Percentiles rank a stretch among this genome's conserved stretches.
These are phyloP conservation scores for Candida taoyuanica DNA, from an alignment of 805 yeast genomes.

Conservation along the genomic window DNA sequence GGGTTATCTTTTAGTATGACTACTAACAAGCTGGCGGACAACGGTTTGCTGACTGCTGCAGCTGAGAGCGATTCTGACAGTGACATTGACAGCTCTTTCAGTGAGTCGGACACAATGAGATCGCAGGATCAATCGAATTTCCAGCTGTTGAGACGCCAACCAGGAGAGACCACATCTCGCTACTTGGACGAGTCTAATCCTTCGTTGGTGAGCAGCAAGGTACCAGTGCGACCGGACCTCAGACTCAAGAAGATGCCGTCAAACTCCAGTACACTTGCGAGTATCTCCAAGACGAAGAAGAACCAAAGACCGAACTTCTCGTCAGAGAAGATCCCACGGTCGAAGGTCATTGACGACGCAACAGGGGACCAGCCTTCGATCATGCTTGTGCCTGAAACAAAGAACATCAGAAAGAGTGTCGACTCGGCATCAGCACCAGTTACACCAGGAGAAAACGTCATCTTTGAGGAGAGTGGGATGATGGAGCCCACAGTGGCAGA, in stretches of 20 bases:
- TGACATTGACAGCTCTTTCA: constrained; percentile 26
- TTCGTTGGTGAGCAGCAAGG: neutral
- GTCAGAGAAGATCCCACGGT: constrained; percentile 66
- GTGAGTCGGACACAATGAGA: constrained; percentile 15
- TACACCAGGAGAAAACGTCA: neutral
- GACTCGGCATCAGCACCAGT: neutral
- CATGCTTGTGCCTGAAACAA: constrained; percentile 48
- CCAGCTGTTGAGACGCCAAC: too few relatives aligned
- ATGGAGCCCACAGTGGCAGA: constrained; percentile 5
- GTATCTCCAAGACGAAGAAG: constrained; percentile 18
- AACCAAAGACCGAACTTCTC: constrained; percentile 55
- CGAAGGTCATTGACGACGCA: constrained; percentile 63
- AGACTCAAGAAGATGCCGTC: constrained; percentile 5
- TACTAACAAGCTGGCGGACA: constrained; percentile 44
- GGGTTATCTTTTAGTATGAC: constrained; percentile 81
- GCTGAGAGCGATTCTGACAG: constrained; percentile 27
- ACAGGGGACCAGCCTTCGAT: constrained; percentile 65
- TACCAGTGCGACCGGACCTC: constrained; percentile 1
- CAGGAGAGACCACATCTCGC: neutral
- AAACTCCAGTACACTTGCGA: constrained; percentile 3
- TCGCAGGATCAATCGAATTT: constrained; percentile 5
- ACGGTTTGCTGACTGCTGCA: constrained; percentile 24
- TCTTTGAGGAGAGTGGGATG: neutral
- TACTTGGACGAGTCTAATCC: neutral
- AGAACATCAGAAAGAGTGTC: constrained; percentile 15